Evolutionary conservation across 169 alveolate genomes (phyloP).

Genomic region (Eimeria tenella): DNA sequence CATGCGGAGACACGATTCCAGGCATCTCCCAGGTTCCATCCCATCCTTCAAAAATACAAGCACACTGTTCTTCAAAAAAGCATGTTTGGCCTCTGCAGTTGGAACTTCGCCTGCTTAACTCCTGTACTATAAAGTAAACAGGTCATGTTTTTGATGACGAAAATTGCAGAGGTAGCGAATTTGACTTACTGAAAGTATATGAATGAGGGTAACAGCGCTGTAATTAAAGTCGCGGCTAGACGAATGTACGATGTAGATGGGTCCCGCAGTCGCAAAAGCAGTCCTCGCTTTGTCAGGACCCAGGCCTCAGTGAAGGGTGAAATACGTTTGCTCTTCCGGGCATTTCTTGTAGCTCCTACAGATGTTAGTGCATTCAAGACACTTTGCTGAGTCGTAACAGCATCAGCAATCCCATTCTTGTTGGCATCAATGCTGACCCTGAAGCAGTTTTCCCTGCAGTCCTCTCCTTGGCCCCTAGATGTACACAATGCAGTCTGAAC

Average conservation of each 20-base stretch:
- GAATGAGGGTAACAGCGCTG: conserved; percentile 68
- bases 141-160: no score
- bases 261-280: conserved; percentile 56
- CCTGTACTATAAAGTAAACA: neutral
- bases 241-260: conserved; percentile 62
- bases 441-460: conserved; percentile 12
- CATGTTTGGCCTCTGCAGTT: neutral
- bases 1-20: conserved; percentile 72
- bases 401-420: neutral
- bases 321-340: conserved; percentile 13
- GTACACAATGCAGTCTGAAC: neutral
- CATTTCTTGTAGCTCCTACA: conserved; percentile 12
- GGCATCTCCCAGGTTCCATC: conserved; percentile 66
- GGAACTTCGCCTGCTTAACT: neutral
- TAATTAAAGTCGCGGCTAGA: conserved; percentile 26
- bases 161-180: neutral
- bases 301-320: conserved; percentile 49
- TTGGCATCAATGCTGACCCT: neutral
- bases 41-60: neutral
- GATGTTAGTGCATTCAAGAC: conserved; percentile 28
- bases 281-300: conserved; percentile 43
- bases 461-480: conserved; percentile 5
- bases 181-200: conserved; percentile 36
- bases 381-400: neutral
- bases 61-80: neutral